Evolutionary conservation across 371 early-diverging fungal species (phyloP).

Genomic region (Entomophthora muscae): DNA sequence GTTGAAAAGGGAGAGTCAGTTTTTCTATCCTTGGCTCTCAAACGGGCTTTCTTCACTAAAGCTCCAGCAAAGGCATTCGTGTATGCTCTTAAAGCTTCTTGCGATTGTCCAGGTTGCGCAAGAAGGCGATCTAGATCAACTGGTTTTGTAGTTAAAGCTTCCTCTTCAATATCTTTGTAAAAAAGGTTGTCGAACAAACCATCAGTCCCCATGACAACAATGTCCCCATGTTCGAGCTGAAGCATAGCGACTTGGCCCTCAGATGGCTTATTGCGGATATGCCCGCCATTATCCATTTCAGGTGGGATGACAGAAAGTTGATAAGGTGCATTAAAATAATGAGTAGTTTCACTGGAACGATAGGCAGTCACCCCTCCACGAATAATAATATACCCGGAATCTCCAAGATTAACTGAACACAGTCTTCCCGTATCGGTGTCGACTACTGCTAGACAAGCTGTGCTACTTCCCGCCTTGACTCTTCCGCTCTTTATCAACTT

Average conservation of each 20-base stretch:
- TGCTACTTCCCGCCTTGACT: constrained; percentile 44
- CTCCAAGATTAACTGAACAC: constrained; percentile 40
- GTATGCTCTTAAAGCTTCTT: constrained; percentile 11
- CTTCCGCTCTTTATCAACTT: constrained; percentile 31
- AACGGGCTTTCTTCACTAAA: constrained; percentile 18
- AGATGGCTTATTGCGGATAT: constrained; percentile 28
- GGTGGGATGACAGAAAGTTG: constrained; percentile 44
- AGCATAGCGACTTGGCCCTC: constrained; percentile 36
- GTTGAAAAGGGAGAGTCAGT: constrained; percentile 12
- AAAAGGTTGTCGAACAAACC: constrained; percentile 55
- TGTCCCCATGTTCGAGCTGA: constrained; percentile 41
- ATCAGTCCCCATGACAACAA: constrained; percentile 46
- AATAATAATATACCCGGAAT: constrained; percentile 40
- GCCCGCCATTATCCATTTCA: constrained; percentile 21
- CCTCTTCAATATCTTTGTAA: constrained; percentile 30
- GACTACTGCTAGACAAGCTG: constrained; percentile 41
- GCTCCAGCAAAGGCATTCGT: constrained; percentile 22
- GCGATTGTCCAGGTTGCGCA: constrained; percentile 15
- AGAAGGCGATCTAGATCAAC: constrained; percentile 14
- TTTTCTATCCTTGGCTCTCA: constrained; percentile 6
- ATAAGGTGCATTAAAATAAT: constrained; percentile 54
- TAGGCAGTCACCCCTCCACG: constrained; percentile 35
- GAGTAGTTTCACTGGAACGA: constrained; percentile 44
- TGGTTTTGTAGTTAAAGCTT: constrained; percentile 8
- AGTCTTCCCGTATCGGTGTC: constrained; percentile 40